Evolutionary conservation across 768 basidiomycete genomes (phyloP).

Genomic region (Cystofilobasidium macerans): DNA sequence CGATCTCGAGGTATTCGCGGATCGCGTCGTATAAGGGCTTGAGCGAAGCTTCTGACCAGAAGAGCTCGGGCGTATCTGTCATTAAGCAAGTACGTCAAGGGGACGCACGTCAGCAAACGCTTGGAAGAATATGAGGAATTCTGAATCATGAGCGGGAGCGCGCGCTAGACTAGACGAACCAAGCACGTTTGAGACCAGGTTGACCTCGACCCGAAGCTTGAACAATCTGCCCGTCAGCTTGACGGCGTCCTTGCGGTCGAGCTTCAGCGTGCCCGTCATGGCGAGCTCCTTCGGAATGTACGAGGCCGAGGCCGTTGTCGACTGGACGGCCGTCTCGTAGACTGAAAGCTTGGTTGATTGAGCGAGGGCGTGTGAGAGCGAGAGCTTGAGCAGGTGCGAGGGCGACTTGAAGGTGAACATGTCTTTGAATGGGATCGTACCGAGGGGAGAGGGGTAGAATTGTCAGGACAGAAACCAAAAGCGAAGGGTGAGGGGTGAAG

Average conservation of each 20-base stretch:
- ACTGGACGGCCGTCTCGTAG: slow-evolving; percentile 68
- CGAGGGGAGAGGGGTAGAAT: background rate
- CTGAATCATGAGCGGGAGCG: background rate
- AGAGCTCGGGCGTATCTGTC: slow-evolving; percentile 74
- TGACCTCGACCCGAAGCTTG: slow-evolving; percentile 77
- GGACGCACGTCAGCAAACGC: background rate
- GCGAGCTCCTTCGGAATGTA: slow-evolving; percentile 79
- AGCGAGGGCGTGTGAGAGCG: slow-evolving; percentile 86
- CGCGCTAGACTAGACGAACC: no score
- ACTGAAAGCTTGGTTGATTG: slow-evolving; percentile 85
- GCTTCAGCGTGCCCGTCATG: slow-evolving; percentile 57
- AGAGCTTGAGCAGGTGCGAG: slow-evolving; percentile 67
- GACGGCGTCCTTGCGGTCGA: slow-evolving; percentile 70
- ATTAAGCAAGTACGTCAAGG: background rate
- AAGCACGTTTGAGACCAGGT: slow-evolving; percentile 81
- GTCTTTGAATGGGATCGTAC: background rate
- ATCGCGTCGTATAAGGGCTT: slow-evolving; percentile 84
- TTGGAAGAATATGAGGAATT: background rate
- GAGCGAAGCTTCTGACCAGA: slow-evolving; percentile 87
- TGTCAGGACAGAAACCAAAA: no score
- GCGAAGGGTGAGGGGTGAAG: no score
- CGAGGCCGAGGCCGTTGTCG: slow-evolving; percentile 63
- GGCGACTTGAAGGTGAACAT: slow-evolving; percentile 62
- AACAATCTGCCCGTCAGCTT: slow-evolving; percentile 76
- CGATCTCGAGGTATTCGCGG: slow-evolving; percentile 88